Evolutionary conservation across 768 basidiomycete species (phyloP).

Genomic region (Xerocomellus chrysenteron): DNA sequence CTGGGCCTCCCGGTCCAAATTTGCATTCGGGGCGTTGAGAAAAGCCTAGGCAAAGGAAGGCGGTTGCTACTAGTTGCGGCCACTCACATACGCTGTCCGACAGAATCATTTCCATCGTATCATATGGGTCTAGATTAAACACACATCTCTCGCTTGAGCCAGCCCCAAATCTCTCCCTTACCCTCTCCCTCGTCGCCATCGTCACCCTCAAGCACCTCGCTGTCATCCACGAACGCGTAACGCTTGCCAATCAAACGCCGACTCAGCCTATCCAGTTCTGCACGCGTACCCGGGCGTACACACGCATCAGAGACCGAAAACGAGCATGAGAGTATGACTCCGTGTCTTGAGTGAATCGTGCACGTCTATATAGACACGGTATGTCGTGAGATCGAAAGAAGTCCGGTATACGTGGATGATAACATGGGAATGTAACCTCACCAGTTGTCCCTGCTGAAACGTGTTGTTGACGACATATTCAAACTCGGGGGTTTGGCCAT

Average conservation of each 20-base stretch:
- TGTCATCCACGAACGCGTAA: slow-evolving; percentile 40
- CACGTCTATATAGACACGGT: slow-evolving; percentile 30
- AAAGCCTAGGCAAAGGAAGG: too few relatives aligned
- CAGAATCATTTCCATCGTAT: too few relatives aligned
- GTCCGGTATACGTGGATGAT: neutral
- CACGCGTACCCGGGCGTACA: neutral
- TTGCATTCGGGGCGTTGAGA: too few relatives aligned
- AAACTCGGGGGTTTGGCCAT: slow-evolving; percentile 93
- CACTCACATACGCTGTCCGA: neutral
- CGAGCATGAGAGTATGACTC: slow-evolving; percentile 38
- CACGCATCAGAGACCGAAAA: slow-evolving; percentile 4
- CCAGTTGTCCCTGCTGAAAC: slow-evolving; percentile 56
- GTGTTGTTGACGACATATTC: slow-evolving; percentile 50
- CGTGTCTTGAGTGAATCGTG: slow-evolving; percentile 63
- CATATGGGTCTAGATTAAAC: neutral
- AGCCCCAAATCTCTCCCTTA: slow-evolving; percentile 27
- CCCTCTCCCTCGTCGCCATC: neutral
- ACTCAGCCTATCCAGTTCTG: slow-evolving; percentile 21
- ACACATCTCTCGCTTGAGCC: slow-evolving; percentile 23
- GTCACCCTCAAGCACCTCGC: slow-evolving; percentile 5
- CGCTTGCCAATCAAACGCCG: slow-evolving; percentile 32
- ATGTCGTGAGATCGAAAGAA: neutral
- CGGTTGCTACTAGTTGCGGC: too few relatives aligned
- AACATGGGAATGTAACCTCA: slow-evolving; percentile 26
- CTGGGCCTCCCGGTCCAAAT: too few relatives aligned